phyloP scores from a whole-genome alignment of 805 yeast genomes.

The Candida fluviatilis region DNA sequence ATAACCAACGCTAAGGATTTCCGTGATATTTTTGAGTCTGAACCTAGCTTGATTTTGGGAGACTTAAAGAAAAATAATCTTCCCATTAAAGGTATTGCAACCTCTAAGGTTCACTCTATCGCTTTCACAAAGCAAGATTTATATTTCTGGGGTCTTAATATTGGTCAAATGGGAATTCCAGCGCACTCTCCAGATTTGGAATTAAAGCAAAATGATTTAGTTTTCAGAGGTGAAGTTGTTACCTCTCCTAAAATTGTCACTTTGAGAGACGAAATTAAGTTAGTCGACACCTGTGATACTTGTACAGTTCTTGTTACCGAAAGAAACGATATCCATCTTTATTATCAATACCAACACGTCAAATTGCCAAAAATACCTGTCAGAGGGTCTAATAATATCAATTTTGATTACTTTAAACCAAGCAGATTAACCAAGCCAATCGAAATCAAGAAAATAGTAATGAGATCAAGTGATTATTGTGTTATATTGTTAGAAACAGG shows the following conservation, averaged over 20 bases:
- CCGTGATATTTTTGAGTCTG: constrained; percentile 25
- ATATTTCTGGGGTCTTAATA: constrained; percentile 72
- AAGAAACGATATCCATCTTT: constrained; percentile 59
- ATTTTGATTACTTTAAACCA: constrained; percentile 54
- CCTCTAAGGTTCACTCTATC: constrained; percentile 68
- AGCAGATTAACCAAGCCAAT: constrained; percentile 42
- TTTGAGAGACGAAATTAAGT: constrained; percentile 48
- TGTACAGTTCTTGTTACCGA: constrained; percentile 63
- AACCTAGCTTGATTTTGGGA: constrained; percentile 42
- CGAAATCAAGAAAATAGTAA: constrained; percentile 25
- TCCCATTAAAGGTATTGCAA: constrained; percentile 43
- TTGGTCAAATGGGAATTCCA: constrained; percentile 74
- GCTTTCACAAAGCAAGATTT: constrained; percentile 49
- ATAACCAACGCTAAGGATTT: constrained; percentile 15
- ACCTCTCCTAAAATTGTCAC: constrained; percentile 34
- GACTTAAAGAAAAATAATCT: constrained; percentile 34
- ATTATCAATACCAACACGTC: constrained; percentile 53
- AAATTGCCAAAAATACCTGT: constrained; percentile 41
- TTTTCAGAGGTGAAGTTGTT: constrained; percentile 35
- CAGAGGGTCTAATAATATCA: constrained; percentile 32
- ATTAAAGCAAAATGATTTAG: constrained; percentile 23
- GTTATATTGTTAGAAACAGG: constrained; percentile 58
- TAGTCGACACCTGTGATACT: constrained; percentile 60
- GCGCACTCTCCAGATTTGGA: constrained; percentile 16
- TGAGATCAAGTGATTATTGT: constrained; percentile 39